Evolutionary conservation across 768 basidiomycete species (phyloP), one percentile per base, ranked within the genome.

Genomic region (Rhodotorula taiwanensis): DNA sequence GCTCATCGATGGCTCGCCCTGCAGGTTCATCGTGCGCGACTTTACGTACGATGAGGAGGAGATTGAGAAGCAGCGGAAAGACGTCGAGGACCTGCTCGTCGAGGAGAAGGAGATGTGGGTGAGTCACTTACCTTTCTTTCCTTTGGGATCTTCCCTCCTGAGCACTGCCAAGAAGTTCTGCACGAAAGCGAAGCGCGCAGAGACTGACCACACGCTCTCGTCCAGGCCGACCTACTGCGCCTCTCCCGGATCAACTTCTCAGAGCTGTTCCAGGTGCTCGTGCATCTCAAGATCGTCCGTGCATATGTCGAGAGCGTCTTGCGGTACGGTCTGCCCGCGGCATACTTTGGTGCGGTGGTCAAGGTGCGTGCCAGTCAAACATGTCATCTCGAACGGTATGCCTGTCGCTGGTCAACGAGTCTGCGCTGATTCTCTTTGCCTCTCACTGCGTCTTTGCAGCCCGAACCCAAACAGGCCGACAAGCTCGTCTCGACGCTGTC

Each of bases 61-160:
- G 62, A 78, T 92, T 33, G 80, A 80, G 63, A 89, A 86, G 76
- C 88, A 94, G 74, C 81, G 80, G 69, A 82, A 88, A 74, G 94
- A 94, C 54, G 78, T 95, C 18, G 83, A 84, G 36, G 79, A 79
- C n/a, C 84, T 91, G 4, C 85, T 86, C 67, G 80, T 82, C 11
- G 89, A 91, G 33, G 95, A 97, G 80, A 90, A 88, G 77, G 94
- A 99, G 73, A 84, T 95, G 52, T 98, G 95, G 95, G 93, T 94
- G 73, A 69, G 84, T 76, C 20, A 4, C 10, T 23, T 23, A 39
- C 36, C 16, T 10, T 39, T 16, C 10, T 39, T 39, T 39, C 36
- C n/a, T n/a, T n/a, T n/a, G n/a, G n/a, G n/a, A n/a, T n/a, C n/a
- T n/a, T n/a, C n/a, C n/a, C n/a, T n/a, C n/a, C n/a, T n/a, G 31